Evolutionary conservation across 805 yeast genomes (phyloP).

Genomic region (Yamadazyma sp.): DNA sequence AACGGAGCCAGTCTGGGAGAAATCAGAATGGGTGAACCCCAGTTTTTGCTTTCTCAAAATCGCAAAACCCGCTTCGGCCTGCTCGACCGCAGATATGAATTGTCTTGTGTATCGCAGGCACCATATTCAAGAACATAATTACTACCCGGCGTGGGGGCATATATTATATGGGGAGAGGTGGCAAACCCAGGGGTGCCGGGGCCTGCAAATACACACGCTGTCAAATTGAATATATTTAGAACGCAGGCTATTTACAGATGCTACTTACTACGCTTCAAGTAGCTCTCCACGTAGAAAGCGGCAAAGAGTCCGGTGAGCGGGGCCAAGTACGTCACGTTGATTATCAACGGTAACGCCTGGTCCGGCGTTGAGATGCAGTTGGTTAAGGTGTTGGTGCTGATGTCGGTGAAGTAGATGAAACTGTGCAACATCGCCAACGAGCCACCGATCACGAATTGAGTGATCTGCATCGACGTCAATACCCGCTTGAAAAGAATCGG

Average conservation of each 20-base stretch:
- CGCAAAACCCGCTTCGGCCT: conserved; percentile 1
- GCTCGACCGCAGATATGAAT: background rate
- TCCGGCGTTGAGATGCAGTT: conserved; percentile 58
- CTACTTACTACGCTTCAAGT: conserved; percentile 29
- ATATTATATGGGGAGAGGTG: too few species aligned
- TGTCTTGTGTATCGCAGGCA: background rate
- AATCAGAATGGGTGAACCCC: background rate
- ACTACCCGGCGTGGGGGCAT: too few species aligned
- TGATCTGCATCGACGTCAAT: conserved; percentile 65
- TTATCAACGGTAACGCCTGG: conserved; percentile 59
- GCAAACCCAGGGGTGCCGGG: too few species aligned
- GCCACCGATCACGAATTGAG: conserved; percentile 70
- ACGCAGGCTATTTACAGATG: too few species aligned
- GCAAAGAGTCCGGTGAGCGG: conserved; percentile 68
- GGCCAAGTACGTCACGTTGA: conserved; percentile 63
- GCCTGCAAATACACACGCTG: too few species aligned
- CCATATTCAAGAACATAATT: too few species aligned
- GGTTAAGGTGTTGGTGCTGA: conserved; percentile 32
- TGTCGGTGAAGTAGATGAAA: conserved; percentile 59
- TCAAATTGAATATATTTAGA: too few species aligned
- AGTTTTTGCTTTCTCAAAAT: background rate
- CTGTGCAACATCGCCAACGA: conserved; percentile 63
- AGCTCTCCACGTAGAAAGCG: conserved; percentile 63
- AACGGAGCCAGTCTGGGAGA: background rate
- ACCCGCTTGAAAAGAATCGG: conserved; percentile 57